These are phyloP conservation scores for Catunica adiposa DNA, from an alignment of 2,329 filamentous ascomycete genomes.

Conservation along the genomic window DNA sequence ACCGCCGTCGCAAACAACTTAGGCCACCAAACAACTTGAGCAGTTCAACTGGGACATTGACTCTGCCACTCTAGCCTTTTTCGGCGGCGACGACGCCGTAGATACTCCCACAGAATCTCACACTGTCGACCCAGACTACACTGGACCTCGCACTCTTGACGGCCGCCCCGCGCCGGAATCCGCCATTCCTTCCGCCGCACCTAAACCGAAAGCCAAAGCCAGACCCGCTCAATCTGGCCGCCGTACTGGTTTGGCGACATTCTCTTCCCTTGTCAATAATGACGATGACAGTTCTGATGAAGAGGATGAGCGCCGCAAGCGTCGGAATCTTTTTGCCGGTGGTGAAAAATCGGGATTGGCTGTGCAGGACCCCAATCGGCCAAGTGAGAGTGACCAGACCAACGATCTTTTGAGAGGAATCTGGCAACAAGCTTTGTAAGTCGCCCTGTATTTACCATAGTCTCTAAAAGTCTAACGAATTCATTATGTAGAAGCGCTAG, in stretches of 20 bases:
- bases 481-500: not conserved
- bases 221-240: slow-evolving; percentile 25
- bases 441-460: slow-evolving; percentile 11
- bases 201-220: not conserved
- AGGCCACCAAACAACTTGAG: slow-evolving; percentile 53
- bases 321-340: slow-evolving; percentile 60
- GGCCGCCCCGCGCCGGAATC: slow-evolving; percentile 39
- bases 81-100: slow-evolving; percentile 30
- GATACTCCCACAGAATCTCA: slow-evolving; percentile 12
- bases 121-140: slow-evolving; percentile 29
- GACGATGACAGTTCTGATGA: slow-evolving; percentile 39
- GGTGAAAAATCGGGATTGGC: slow-evolving; percentile 68
- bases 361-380: slow-evolving; percentile 41
- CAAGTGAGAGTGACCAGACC: slow-evolving; percentile 23
- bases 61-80: slow-evolving; percentile 45
- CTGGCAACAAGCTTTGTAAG: slow-evolving; percentile 46
- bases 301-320: slow-evolving; percentile 40
- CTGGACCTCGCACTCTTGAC: slow-evolving; percentile 45
- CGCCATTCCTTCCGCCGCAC: slow-evolving; percentile 19
- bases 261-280: slow-evolving; percentile 36
- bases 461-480: too few relatives aligned
- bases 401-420: slow-evolving; percentile 44
- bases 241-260: slow-evolving; percentile 43
- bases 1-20: not conserved
- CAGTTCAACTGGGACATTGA: slow-evolving; percentile 51